phyloP scores from a whole-genome alignment of 805 yeast species.

The Maudiozyma bulderi region DNA sequence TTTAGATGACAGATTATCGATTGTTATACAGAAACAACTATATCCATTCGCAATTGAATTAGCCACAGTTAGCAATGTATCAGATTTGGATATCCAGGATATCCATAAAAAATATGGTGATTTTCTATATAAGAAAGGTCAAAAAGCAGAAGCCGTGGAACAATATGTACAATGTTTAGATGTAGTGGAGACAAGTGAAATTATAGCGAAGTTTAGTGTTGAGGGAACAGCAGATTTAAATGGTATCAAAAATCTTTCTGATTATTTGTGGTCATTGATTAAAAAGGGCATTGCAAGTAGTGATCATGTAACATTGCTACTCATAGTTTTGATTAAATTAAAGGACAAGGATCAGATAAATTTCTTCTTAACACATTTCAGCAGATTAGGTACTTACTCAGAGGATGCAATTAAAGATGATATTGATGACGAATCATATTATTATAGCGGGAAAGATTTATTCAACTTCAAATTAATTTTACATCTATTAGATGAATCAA shows the following conservation, averaged over 20 bases:
- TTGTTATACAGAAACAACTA: constrained; percentile 58
- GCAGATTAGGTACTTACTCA: constrained; percentile 20
- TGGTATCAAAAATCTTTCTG: constrained; percentile 43
- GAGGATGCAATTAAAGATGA: constrained; percentile 24
- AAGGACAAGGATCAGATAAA: constrained; percentile 50
- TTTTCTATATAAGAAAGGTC: constrained; percentile 54
- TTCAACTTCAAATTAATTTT: constrained; percentile 65
- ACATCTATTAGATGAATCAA: constrained; percentile 62
- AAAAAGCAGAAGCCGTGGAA: constrained; percentile 59
- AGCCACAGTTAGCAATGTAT: constrained; percentile 36
- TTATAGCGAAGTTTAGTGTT: constrained; percentile 69
- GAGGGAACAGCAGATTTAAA: constrained; percentile 32
- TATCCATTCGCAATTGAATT: constrained; percentile 64
- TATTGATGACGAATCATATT: constrained; percentile 30
- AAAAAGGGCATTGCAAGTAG: constrained; percentile 47
- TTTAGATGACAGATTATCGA: constrained; percentile 56
- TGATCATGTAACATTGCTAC: constrained; percentile 72
- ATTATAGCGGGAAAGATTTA: constrained; percentile 22
- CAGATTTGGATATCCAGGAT: constrained; percentile 15
- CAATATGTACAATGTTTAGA: constrained; percentile 56
- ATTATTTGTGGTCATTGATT: constrained; percentile 54
- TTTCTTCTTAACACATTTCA: constrained; percentile 40
- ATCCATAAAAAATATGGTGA: constrained; percentile 62
- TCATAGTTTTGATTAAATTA: constrained; percentile 73
- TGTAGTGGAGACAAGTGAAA: constrained; percentile 56